Conservation (phyloP, 2,329 filamentous ascomycete genomes). For the Penicillium sp. region DNA sequence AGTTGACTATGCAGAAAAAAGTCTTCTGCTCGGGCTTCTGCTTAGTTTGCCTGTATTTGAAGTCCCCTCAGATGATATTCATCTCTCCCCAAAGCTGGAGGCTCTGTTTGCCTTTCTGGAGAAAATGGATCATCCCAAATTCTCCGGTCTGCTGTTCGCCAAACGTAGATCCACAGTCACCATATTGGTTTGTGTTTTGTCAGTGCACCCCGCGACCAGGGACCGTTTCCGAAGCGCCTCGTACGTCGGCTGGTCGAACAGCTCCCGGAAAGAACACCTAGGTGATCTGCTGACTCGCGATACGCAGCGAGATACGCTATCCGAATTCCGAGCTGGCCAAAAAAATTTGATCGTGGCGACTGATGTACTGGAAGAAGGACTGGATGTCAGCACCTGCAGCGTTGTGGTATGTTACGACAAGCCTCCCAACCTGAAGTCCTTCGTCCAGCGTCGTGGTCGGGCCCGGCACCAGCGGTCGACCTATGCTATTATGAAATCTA, state of each 20-base stretch:
- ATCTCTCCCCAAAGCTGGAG: constrained; percentile 58
- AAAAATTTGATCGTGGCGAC: constrained; percentile 60
- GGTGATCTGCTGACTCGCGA: constrained; percentile 49
- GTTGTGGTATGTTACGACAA: constrained; percentile 64
- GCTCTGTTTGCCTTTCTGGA: constrained; percentile 56
- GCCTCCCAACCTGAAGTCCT: constrained; percentile 62
- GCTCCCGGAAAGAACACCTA: constrained; percentile 46
- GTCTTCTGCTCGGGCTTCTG: constrained; percentile 52
- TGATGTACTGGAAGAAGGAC: constrained; percentile 59
- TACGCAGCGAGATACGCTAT: constrained; percentile 51
- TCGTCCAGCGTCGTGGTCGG: constrained; percentile 63
- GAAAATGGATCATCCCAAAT: constrained; percentile 47
- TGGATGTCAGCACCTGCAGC: constrained; percentile 63
- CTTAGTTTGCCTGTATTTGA: constrained; percentile 22
- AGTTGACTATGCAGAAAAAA: constrained; percentile 52
- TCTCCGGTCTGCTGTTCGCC: constrained; percentile 64
- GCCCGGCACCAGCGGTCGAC: constrained; percentile 58
- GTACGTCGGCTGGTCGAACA: constrained; percentile 50
- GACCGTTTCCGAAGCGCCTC: constrained; percentile 44
- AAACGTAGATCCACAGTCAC: constrained; percentile 60
- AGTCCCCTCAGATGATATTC: constrained; percentile 3
- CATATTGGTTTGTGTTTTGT: constrained; percentile 59
- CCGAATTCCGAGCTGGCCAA: constrained; percentile 52
- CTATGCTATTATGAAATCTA: constrained; percentile 51
- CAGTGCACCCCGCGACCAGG: constrained; percentile 48